Evolutionary conservation across 495 filamentous ascomycete species (phyloP), one percentile per base, ranked within the genome.

Genomic region (Apiosordaria backusii): DNA sequence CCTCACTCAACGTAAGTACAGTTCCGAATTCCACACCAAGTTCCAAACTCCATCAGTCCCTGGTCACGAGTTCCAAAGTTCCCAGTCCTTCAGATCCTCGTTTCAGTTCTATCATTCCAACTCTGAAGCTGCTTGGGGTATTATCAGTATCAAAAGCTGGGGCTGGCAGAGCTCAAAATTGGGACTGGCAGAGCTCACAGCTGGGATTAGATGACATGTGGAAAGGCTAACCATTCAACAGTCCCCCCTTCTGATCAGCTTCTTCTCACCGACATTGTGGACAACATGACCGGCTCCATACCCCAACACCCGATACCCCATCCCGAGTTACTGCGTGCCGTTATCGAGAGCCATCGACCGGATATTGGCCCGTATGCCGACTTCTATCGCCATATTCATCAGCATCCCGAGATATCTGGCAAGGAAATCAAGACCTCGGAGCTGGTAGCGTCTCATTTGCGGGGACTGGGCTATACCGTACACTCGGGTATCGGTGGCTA

Each of bases 401-500:
- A 65, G 24, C 57, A 79, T 57, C 83, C 85, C 9, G 84, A 85
- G 60, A 74, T 87, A 45, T 84, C 83, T 0, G 68, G 73, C 21
- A 75, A 80, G 60, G 84, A 86, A 72, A 54, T 71, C 22, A 58
- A 75, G n/a, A 86, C 84, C 0, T 80, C 83, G 18, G 62, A 69
- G n/a, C 75, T 72, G 10, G 79, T 78, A 18, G 79, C 77, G 1
- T 65, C 74, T 0, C 74, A 84, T 23, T 79, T 86, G 18, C 63
- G 52, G n/a, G 4, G 13, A n/a, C 25, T 80, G n/a, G 77, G 74
- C 22, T 85, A 81, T 70, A 75, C 80, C 25, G 76, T 87, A 58
- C 68, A 77, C 24, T 74, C 78, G 4, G 65, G 77, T n/a, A 85
- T 88, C 35, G 85, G 85, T 52, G 86, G 86, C 21, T 75, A 83